Evolutionary conservation across 148 eudicot species (phyloP), one percentile per base, ranked within the genome.

Genomic region (Rhododendron mucronatum): DNA sequence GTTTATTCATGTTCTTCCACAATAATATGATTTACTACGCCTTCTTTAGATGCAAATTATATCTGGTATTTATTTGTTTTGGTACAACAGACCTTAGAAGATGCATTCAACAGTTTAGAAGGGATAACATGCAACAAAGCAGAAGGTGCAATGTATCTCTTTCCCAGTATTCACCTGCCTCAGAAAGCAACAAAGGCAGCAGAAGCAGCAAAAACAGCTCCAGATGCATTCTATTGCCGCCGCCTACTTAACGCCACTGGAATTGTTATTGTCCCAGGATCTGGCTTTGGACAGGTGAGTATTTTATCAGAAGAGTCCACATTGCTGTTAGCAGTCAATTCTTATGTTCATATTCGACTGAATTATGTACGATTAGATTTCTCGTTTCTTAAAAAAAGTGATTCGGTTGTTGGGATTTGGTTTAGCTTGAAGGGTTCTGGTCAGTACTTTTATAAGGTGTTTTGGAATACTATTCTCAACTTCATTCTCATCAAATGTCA

Each of bases 71-170:
- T 21, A 6, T 50, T 53, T 80, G 33, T 20, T 87, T 47, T 10
- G 44, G 76, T 80, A 30, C 44, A 30, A 71, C 90, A 97, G 99
- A 89, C 90, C 33, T 92, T 95, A 50, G 98, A 95, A 91, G 98
- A 93, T 78, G 99, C 95, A 81, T 85, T 97, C 51, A 94, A 94
- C 85, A 89, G 91, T 82, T 91, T 95, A 86, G 99, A 97, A 90
- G 99, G 99, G 1, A 86, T 96, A 67, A 92, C 96, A 20, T 97
- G 98, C 93, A 95, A 97, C 91, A 91, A 90, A 90, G 92, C 99
- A 21, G 99, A 97, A 90, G 99, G 99, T 61, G 98, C 99, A 76
- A 97, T 97, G 98, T 94, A 97, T 89, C 93, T 97, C 41, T 96
- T 96, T 53, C 99, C 99, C 26, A 90, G 96, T 35, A 84, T 96